These are phyloP conservation scores for Eucalyptus curtisii DNA, from an alignment of 345 rosid species.

Conservation along the genomic window DNA sequence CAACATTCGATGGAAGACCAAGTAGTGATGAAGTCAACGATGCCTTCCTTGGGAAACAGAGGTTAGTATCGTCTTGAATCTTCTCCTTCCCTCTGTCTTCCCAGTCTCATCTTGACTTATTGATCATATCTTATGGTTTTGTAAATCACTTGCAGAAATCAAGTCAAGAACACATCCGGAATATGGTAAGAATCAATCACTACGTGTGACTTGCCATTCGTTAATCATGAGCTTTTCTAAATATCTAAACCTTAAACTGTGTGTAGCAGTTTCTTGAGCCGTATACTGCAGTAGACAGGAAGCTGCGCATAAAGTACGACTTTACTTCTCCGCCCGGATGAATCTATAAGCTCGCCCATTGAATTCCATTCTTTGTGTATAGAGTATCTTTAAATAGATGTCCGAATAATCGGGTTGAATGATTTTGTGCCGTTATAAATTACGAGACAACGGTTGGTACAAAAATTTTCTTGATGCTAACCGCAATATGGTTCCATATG, in stretches of 20 bases:
- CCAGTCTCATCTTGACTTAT: neutral
- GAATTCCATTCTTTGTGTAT: neutral
- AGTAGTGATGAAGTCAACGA: constrained; percentile 55
- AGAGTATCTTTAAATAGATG: neutral
- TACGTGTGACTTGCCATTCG: neutral
- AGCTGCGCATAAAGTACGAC: neutral
- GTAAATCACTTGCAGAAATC: neutral
- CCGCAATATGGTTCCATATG: neutral
- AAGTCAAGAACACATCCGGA: neutral
- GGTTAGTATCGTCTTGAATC: constrained; percentile 10
- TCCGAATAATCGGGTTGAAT: neutral
- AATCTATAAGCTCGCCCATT: neutral
- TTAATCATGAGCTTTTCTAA: neutral
- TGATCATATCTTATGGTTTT: neutral
- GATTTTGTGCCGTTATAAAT: neutral
- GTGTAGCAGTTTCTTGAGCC: constrained; percentile 1
- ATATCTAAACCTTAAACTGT: neutral
- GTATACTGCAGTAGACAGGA: neutral
- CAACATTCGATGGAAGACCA: constrained; percentile 48
- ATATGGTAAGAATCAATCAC: neutral
- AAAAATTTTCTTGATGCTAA: neutral
- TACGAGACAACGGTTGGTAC: neutral
- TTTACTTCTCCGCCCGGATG: neutral
- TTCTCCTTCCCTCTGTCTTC: neutral
- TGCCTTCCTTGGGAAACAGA: constrained; percentile 61